These are phyloP conservation scores for Colletotrichum sp. DNA, from an alignment of 2,329 filamentous ascomycete genomes.

Conservation along the genomic window DNA sequence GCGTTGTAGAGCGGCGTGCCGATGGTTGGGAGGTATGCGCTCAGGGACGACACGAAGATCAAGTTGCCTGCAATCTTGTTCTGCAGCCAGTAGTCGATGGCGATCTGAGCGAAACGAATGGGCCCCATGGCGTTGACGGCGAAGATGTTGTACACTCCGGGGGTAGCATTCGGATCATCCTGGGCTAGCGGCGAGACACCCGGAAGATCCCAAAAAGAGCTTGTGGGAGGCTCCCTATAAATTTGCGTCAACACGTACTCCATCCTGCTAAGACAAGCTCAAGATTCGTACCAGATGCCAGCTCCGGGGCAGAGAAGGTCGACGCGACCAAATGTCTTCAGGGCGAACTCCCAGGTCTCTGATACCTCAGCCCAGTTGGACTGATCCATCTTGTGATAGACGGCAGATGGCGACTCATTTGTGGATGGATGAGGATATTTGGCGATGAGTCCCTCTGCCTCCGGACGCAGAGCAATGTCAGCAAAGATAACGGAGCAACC, in stretches of 20 bases:
- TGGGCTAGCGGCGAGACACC: conserved; percentile 24
- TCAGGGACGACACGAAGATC: conserved; percentile 30
- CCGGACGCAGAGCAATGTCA: conserved; percentile 27
- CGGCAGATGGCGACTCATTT: conserved; percentile 28
- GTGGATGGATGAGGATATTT: conserved; percentile 13
- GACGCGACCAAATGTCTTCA: conserved; percentile 13
- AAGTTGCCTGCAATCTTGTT: conserved; percentile 40
- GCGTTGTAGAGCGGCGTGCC: conserved; percentile 34
- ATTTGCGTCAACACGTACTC: background rate
- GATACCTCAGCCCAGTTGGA: conserved; percentile 29
- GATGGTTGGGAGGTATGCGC: conserved; percentile 30
- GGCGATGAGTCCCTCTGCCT: conserved; percentile 23
- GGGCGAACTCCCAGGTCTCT: conserved; percentile 22
- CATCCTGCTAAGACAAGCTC: rapidly evolving
- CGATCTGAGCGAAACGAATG: conserved; percentile 30
- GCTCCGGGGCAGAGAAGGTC: conserved; percentile 25
- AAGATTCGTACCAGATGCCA: conserved; percentile 19
- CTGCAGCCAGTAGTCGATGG: conserved; percentile 32
- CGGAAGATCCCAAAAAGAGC: conserved; percentile 29
- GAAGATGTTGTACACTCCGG: conserved; percentile 28
- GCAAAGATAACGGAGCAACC: conserved; percentile 32
- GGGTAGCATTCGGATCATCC: conserved; percentile 22
- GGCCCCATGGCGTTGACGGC: conserved; percentile 30
- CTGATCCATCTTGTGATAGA: conserved; percentile 30
- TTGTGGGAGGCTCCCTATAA: conserved; percentile 26